Percentiles rank a stretch among this genome's conserved stretches.
These are phyloP conservation scores for Aureobasidium sp. DNA, from an alignment of 2,329 filamentous ascomycete species.

Conservation along the genomic window DNA sequence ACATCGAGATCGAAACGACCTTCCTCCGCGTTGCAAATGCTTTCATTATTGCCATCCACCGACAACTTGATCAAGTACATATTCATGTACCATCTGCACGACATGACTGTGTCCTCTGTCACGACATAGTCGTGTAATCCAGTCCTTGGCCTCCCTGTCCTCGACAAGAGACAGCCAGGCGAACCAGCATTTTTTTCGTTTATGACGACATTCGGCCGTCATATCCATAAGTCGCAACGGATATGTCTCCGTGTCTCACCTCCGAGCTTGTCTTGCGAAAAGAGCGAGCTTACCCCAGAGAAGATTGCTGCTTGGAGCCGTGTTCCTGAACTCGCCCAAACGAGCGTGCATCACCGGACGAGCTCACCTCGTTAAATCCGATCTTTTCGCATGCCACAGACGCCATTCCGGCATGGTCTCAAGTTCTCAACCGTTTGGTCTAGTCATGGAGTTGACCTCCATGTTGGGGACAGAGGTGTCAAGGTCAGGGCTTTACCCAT, in stretches of 20 bases:
- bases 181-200: background rate
- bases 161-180: background rate
- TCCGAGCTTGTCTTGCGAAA: background rate
- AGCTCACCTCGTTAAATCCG: background rate
- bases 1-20: background rate
- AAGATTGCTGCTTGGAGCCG: background rate
- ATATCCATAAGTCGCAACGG: background rate
- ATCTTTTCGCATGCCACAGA: background rate
- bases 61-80: background rate
- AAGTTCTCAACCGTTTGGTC: background rate
- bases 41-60: background rate
- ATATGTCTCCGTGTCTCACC: constrained; percentile 4
- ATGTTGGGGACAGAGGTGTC: background rate
- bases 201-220: constrained; percentile 1
- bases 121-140: background rate
- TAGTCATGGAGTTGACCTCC: background rate
- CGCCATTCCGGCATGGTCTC: background rate
- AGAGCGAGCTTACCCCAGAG: background rate
- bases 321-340: background rate
- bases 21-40: background rate
- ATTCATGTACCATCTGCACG: too few species aligned
- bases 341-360: background rate
- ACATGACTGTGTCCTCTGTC: background rate
- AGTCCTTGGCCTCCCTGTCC: background rate
- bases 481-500: background rate